Conservation (phyloP, 257 asterid genomes). For the Solanum ahanhuiri region DNA sequence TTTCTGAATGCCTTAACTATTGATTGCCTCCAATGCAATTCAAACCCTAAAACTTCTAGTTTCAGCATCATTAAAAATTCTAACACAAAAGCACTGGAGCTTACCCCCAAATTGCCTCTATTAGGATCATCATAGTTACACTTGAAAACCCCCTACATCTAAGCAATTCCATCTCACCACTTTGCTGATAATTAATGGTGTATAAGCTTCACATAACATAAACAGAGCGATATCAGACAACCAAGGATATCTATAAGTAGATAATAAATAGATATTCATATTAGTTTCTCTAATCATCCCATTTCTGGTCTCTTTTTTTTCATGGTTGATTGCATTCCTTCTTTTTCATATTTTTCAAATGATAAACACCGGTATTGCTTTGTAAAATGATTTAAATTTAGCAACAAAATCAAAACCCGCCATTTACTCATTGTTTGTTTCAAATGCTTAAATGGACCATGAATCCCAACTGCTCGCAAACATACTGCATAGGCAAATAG, state of each 20-base stretch:
- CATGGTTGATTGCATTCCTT: neutral
- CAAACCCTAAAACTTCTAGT: neutral
- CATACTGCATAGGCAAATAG: neutral
- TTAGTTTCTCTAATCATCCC: neutral
- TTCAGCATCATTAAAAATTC: neutral
- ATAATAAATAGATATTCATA: no score
- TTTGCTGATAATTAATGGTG: neutral
- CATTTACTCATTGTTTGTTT: no score
- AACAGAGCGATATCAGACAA: neutral
- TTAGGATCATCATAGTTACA: neutral
- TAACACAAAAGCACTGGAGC: neutral
- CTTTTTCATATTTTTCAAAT: neutral
- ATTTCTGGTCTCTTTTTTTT: neutral
- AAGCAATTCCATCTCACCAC: neutral
- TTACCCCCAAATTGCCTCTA: neutral
- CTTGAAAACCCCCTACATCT: neutral
- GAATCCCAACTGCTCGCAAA: neutral
- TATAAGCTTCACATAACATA: neutral
- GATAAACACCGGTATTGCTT: neutral
- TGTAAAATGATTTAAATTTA: neutral
- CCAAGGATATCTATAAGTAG: neutral
- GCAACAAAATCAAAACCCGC: neutral
- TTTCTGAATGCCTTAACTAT: neutral
- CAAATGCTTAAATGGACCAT: neutral
- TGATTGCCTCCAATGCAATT: neutral